These are phyloP conservation scores for Candida piceae DNA, from an alignment of 805 yeast species.

Conservation along the genomic window DNA sequence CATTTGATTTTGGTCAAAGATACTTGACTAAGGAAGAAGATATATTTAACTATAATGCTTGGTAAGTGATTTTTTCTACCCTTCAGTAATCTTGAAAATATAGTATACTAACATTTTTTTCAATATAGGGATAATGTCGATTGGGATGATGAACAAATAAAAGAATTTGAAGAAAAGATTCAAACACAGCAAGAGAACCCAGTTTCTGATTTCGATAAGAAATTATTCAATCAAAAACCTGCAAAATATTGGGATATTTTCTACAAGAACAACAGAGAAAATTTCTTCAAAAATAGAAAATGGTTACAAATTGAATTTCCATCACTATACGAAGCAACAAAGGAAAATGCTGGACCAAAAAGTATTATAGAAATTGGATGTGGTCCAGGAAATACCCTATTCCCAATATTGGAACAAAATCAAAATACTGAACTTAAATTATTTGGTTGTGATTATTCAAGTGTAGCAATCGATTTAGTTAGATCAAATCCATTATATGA, in stretches of 20 bases:
- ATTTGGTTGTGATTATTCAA: slow-evolving; percentile 85
- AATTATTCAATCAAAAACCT: slow-evolving; percentile 75
- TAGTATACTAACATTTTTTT: not conserved
- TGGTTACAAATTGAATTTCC: slow-evolving; percentile 97
- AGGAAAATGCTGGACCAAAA: slow-evolving; percentile 61
- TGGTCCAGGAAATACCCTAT: slow-evolving; percentile 97
- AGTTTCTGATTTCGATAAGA: slow-evolving; percentile 82
- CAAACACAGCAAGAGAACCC: slow-evolving; percentile 73
- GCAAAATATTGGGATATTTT: slow-evolving; percentile 94
- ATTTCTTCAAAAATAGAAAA: slow-evolving; percentile 93
- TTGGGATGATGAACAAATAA: slow-evolving; percentile 88
- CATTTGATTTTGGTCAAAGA: slow-evolving; percentile 90
- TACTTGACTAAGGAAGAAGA: slow-evolving; percentile 64
- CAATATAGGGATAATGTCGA: slow-evolving; percentile 78
- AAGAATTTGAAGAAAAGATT: slow-evolving; percentile 70
- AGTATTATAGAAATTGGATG: slow-evolving; percentile 91
- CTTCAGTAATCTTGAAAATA: no score
- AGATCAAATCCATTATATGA: slow-evolving; percentile 56
- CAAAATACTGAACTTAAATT: slow-evolving; percentile 70
- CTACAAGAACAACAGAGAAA: slow-evolving; percentile 84
- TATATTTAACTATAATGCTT: slow-evolving; percentile 90
- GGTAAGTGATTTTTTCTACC: slow-evolving; percentile 30
- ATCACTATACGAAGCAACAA: slow-evolving; percentile 69
- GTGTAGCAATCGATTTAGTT: slow-evolving; percentile 85
- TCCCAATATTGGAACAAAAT: slow-evolving; percentile 81